These are phyloP conservation scores for Hypoxylon lenormandii DNA, from an alignment of 495 filamentous ascomycete species.

Conservation along the genomic window DNA sequence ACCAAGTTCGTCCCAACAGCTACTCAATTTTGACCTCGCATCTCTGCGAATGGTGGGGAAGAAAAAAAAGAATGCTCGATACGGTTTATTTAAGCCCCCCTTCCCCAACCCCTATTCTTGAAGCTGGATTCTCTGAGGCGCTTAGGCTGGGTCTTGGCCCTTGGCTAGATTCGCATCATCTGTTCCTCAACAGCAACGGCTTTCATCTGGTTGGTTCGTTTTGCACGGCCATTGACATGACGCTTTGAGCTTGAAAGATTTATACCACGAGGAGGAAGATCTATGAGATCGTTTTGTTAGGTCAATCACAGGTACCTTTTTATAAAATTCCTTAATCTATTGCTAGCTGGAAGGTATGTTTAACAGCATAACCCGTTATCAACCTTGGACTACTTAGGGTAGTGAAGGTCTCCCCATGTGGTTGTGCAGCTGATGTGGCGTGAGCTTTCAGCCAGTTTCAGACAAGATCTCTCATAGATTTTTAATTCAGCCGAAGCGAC, in stretches of 20 bases:
- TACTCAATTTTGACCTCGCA: background rate
- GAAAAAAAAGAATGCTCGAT: background rate
- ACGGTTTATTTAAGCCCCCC: background rate
- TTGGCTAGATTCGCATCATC: background rate
- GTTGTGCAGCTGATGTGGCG: background rate
- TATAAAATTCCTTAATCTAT: too few species aligned
- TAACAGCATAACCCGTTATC: too few species aligned
- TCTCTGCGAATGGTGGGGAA: background rate
- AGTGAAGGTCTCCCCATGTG: background rate
- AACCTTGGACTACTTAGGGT: too few species aligned
- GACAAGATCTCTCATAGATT: too few species aligned
- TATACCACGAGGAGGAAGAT: too few species aligned
- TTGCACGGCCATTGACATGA: background rate
- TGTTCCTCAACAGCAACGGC: background rate
- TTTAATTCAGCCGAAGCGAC: too few species aligned
- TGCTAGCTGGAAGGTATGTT: too few species aligned
- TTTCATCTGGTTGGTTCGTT: background rate
- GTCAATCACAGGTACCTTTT: too few species aligned
- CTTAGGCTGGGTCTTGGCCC: slow-evolving; percentile 17
- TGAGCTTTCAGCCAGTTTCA: background rate
- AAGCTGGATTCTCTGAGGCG: slow-evolving; percentile 4
- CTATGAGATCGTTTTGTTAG: too few species aligned
- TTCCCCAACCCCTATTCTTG: background rate
- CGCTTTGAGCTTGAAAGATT: too few species aligned
- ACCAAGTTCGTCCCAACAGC: slow-evolving; percentile 20